Percentiles rank a stretch among this genome's conserved stretches.
phyloP scores from a whole-genome alignment of 805 yeast genomes.

The Priceomyces carsonii region DNA sequence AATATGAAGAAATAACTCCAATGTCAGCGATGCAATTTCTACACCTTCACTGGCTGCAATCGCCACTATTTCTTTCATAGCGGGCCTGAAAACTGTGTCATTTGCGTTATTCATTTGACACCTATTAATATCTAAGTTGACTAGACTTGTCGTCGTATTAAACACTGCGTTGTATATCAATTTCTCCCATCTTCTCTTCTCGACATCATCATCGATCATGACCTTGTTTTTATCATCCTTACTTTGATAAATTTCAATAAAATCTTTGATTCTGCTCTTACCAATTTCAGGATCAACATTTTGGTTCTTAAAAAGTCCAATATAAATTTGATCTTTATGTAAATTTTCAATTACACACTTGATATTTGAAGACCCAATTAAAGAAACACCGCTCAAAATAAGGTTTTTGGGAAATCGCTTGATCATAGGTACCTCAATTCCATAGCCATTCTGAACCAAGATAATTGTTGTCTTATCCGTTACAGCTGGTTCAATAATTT shows the following conservation, averaged over 20 bases:
- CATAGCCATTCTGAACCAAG: constrained; percentile 42
- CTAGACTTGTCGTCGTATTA: constrained; percentile 36
- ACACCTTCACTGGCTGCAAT: constrained; percentile 73
- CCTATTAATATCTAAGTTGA: constrained; percentile 34
- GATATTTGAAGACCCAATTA: constrained; percentile 35
- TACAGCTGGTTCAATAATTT: constrained; percentile 39
- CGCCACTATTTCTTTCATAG: constrained; percentile 64
- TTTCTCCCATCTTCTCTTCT: constrained; percentile 40
- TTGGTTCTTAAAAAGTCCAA: constrained; percentile 22
- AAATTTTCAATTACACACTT: constrained; percentile 19
- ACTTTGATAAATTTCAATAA: constrained; percentile 28
- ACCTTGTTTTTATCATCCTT: constrained; percentile 24
- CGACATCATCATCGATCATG: constrained; percentile 28
- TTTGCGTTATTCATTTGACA: constrained; percentile 36
- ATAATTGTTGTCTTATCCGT: constrained; percentile 26
- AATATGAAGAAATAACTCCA: constrained; percentile 51
- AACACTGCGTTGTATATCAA: constrained; percentile 36
- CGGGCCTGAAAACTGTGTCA: constrained; percentile 44
- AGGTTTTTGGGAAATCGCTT: constrained; percentile 32
- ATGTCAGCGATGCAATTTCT: constrained; percentile 49
- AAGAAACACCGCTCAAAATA: constrained; percentile 36
- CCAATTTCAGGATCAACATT: constrained; percentile 12
- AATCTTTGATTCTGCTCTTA: constrained; percentile 14
- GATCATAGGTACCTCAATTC: constrained; percentile 34
- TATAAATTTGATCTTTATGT: constrained; percentile 19